phyloP scores from a whole-genome alignment of 169 alveolate species.

The Plasmodium gallinaceum region DNA sequence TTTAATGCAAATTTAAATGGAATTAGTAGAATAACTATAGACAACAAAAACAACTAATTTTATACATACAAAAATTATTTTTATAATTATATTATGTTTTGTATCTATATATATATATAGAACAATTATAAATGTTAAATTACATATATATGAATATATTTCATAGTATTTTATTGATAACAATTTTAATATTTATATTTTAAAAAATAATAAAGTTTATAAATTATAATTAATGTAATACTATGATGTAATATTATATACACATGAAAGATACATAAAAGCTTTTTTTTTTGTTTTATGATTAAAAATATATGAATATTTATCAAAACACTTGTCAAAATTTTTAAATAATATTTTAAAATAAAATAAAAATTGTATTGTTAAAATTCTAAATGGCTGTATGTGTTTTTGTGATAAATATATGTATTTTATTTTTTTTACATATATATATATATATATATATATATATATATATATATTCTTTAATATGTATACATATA shows the following conservation, averaged over 20 bases:
- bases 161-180: neutral
- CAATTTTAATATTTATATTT: too few relatives aligned
- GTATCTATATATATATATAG: neutral
- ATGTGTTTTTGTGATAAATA: neutral
- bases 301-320: conserved; percentile 6
- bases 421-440: neutral
- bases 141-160: neutral
- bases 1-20: conserved; percentile 74
- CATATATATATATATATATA: conserved; percentile 8
- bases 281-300: conserved; percentile 10
- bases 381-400: conserved; percentile 5
- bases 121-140: neutral
- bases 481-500: conserved; percentile 2
- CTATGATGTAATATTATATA: neutral
- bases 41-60: conserved; percentile 26
- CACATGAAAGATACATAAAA: neutral
- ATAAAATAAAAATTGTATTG: neutral
- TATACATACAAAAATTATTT: neutral
- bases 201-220: neutral
- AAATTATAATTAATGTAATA: neutral
- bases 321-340: neutral
- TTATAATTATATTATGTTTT: neutral
- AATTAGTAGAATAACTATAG: conserved; percentile 66
- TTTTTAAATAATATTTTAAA: neutral
- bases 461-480: conserved; percentile 1